A percentile compares a stretch with the other conserved stretches of the same genome.
Conservation (phyloP, 2,329 filamentous ascomycete species). For the Monilinia fructicola region DNA sequence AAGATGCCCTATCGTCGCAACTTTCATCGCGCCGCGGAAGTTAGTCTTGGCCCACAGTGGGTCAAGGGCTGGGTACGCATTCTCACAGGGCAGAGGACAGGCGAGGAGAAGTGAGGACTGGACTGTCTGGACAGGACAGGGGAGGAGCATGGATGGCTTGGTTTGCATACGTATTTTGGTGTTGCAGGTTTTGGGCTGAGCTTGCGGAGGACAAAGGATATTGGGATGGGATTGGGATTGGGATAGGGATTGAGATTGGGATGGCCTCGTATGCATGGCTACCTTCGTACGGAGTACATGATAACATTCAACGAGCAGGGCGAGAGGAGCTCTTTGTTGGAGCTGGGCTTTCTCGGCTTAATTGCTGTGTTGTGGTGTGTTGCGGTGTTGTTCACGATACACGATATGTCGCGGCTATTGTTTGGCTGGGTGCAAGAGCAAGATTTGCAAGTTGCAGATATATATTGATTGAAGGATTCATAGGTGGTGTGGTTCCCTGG, state of each 20-base stretch:
- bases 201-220: no score
- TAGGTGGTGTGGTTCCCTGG: background rate
- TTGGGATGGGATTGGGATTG: no score
- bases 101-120: no score
- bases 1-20: no score
- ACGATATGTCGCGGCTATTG: background rate
- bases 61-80: no score
- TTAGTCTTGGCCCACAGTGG: no score
- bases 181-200: background rate
- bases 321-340: background rate
- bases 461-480: no score
- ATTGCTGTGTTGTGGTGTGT: background rate
- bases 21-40: no score
- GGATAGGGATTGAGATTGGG: no score
- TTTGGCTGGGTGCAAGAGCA: background rate
- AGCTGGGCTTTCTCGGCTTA: background rate
- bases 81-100: background rate
- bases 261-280: background rate
- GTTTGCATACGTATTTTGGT: background rate
- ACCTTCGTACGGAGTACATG: no score
- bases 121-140: no score
- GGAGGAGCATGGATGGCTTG: background rate
- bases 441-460: background rate
- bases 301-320: no score
- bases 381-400: constrained; percentile 6